Percentiles rank a stretch among this genome's conserved stretches.
Conservation (phyloP, 2,329 filamentous ascomycete species). For the Lecanicillium sp. region DNA sequence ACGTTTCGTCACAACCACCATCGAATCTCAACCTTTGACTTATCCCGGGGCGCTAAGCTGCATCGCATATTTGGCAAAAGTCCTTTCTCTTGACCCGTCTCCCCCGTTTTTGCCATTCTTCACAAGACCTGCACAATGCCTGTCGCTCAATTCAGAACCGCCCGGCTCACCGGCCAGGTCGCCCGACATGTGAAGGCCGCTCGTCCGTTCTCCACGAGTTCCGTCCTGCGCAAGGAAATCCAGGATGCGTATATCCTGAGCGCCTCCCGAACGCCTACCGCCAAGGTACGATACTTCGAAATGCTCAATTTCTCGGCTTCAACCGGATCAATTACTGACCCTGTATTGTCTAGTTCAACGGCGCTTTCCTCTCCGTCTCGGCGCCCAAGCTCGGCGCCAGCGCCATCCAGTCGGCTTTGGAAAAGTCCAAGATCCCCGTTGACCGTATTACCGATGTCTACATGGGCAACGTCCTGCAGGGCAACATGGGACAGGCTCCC, state of each 20-base stretch:
- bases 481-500: slow-evolving; percentile 76
- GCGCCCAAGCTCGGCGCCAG: slow-evolving; percentile 83
- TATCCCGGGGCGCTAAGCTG: too few species aligned
- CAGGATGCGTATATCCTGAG: slow-evolving; percentile 92
- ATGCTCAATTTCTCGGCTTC: too few species aligned
- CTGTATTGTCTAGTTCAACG: slow-evolving; percentile 66
- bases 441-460: slow-evolving; percentile 86
- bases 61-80: too few species aligned
- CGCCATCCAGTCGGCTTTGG: slow-evolving; percentile 84
- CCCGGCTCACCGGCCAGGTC: slow-evolving; percentile 25
- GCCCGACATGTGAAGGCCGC: slow-evolving; percentile 30
- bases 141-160: slow-evolving; percentile 23
- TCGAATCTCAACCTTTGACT: too few species aligned
- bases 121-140: slow-evolving; percentile 18
- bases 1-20: background rate
- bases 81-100: slow-evolving; percentile 4
- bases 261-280: slow-evolving; percentile 80
- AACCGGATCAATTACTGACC: background rate
- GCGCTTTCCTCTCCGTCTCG: slow-evolving; percentile 72
- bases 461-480: slow-evolving; percentile 93
- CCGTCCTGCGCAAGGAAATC: slow-evolving; percentile 53
- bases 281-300: slow-evolving; percentile 51
- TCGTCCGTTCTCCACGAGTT: slow-evolving; percentile 38
- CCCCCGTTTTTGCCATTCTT: slow-evolving; percentile 3
- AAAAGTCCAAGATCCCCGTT: slow-evolving; percentile 74